These are phyloP conservation scores for Allium fistulosum DNA, from an alignment of 106 monocot genomes.

Conservation along the genomic window DNA sequence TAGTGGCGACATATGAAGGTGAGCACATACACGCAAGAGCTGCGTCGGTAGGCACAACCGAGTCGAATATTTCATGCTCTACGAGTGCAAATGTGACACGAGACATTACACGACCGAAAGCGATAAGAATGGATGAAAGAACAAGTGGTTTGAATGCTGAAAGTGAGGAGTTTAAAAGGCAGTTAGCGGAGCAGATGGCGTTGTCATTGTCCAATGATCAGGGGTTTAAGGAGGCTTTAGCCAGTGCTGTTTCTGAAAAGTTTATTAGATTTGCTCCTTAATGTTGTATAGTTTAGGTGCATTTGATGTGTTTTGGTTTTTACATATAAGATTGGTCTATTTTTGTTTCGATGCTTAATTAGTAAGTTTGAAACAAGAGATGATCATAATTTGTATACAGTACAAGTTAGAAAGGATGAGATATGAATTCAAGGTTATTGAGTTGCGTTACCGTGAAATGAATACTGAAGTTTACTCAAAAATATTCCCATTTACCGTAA, in stretches of 20 bases:
- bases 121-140: neutral
- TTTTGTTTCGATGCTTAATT: too few relatives aligned
- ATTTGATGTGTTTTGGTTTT: too few relatives aligned
- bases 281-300: too few relatives aligned
- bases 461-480: too few relatives aligned
- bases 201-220: conserved; percentile 37
- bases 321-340: too few relatives aligned
- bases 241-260: conserved; percentile 30
- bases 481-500: too few relatives aligned
- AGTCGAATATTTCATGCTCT: neutral
- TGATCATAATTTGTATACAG: too few relatives aligned
- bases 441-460: too few relatives aligned
- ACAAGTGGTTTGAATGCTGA: neutral
- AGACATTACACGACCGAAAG: conserved; percentile 11
- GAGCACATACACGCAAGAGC: conserved; percentile 32
- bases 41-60: neutral
- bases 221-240: conserved; percentile 30
- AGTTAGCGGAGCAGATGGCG: conserved; percentile 43
- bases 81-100: conserved; percentile 21
- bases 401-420: too few relatives aligned
- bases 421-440: too few relatives aligned
- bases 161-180: conserved; percentile 21
- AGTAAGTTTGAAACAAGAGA: too few relatives aligned
- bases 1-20: conserved; percentile 72
- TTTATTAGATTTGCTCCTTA: conserved; percentile 6